These are phyloP conservation scores for Aspergillus baeticus DNA, from an alignment of 495 filamentous ascomycete species.

Conservation along the genomic window DNA sequence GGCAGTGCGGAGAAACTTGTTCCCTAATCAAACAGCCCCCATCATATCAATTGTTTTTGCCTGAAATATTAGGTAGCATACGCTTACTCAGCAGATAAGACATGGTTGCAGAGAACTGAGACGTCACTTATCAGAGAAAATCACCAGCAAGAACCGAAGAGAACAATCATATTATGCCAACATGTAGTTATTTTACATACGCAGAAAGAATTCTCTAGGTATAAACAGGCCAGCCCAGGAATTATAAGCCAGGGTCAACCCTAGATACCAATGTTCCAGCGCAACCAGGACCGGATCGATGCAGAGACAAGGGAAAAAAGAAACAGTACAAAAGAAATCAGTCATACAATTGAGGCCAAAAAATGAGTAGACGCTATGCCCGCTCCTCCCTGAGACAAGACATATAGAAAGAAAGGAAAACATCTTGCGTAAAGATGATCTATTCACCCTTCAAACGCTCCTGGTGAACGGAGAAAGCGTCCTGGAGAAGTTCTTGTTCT, in stretches of 20 bases:
- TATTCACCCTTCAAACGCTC: conserved; percentile 58
- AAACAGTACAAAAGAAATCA: conserved; percentile 26
- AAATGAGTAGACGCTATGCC: conserved; percentile 30
- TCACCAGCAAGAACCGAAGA: neutral
- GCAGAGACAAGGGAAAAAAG: conserved; percentile 23
- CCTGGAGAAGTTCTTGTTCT: conserved; percentile 84
- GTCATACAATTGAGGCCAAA: conserved; percentile 30
- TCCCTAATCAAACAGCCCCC: no score
- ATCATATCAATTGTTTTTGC: no score
- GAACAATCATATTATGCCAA: conserved; percentile 19
- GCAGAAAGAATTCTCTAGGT: conserved; percentile 20
- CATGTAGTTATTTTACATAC: conserved; percentile 26
- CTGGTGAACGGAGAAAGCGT: conserved; percentile 64
- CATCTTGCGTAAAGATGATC: conserved; percentile 14
- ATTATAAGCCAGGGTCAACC: conserved; percentile 14
- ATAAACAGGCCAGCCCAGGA: conserved; percentile 22
- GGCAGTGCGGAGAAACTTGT: no score
- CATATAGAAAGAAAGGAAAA: conserved; percentile 28
- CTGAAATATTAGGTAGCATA: conserved; percentile 17
- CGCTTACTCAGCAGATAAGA: conserved; percentile 24
- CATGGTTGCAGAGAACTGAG: no score
- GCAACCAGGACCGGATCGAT: conserved; percentile 27
- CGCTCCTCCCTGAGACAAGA: conserved; percentile 28
- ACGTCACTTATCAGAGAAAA: neutral
- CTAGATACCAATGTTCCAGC: conserved; percentile 20